Evolutionary conservation across 345 rosid genomes (phyloP).

Genomic region (sweet orange (Citrus sinensis)): DVS_A1.0 CM039166.1:12478501-12479000

Average conservation of each 20-base stretch:
- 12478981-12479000: no score
- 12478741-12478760: conserved; percentile 19
- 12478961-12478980: neutral
- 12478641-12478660: neutral
- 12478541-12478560: neutral
- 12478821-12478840: neutral
- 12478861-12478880: neutral
- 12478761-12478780: neutral
- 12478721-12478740: conserved; percentile 2
- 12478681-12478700: neutral
- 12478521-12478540: neutral
- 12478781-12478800: conserved; percentile 7
- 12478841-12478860: neutral
- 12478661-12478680: neutral
- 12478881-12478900: neutral
- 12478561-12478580: neutral
- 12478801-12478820: conserved; percentile 19
- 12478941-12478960: conserved; percentile 1
- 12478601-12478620: neutral
- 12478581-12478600: neutral
- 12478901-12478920: neutral
- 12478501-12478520: neutral
- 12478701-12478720: neutral
- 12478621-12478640: neutral
- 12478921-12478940: neutral